These are phyloP conservation scores for Hypoxylon lenormandii DNA, from an alignment of 495 filamentous ascomycete genomes.

Conservation along the genomic window DNA sequence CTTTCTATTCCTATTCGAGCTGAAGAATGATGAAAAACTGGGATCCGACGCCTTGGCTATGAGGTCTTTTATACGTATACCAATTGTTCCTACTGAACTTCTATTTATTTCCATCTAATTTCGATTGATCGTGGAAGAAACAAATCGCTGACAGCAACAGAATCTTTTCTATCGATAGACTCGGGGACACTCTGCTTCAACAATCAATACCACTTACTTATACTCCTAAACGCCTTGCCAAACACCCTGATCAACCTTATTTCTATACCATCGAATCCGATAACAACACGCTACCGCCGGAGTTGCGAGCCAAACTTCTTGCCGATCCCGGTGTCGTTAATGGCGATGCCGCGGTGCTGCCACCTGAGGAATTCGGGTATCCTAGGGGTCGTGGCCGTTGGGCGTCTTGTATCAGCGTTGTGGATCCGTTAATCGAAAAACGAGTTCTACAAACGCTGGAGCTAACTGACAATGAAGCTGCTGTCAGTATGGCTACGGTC, in stretches of 20 bases:
- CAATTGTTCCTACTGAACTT: constrained; percentile 69
- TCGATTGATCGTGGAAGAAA: background rate
- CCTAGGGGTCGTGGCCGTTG: constrained; percentile 84
- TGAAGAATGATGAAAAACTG: constrained; percentile 75
- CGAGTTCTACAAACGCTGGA: constrained; percentile 79
- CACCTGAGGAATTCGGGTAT: constrained; percentile 89
- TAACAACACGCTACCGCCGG: constrained; percentile 82
- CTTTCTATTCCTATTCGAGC: constrained; percentile 31
- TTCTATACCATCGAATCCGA: constrained; percentile 96
- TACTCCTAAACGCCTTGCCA: constrained; percentile 86
- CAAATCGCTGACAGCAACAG: constrained; percentile 82
- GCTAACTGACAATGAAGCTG: constrained; percentile 88
- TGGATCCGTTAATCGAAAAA: constrained; percentile 84
- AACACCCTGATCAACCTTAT: constrained; percentile 85
- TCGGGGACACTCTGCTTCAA: constrained; percentile 86
- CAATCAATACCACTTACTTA: constrained; percentile 89
- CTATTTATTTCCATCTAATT: constrained; percentile 1
- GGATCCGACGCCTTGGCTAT: constrained; percentile 62
- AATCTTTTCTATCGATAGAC: constrained; percentile 89
- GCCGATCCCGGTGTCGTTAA: constrained; percentile 74
- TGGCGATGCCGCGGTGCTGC: constrained; percentile 75
- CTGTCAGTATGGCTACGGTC: constrained; percentile 84
- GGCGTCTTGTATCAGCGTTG: constrained; percentile 91
- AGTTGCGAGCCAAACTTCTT: constrained; percentile 76
- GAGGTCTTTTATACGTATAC: constrained; percentile 61